Conservation (phyloP, 495 filamentous ascomycete species). For the Talaromyces liani region DNA sequence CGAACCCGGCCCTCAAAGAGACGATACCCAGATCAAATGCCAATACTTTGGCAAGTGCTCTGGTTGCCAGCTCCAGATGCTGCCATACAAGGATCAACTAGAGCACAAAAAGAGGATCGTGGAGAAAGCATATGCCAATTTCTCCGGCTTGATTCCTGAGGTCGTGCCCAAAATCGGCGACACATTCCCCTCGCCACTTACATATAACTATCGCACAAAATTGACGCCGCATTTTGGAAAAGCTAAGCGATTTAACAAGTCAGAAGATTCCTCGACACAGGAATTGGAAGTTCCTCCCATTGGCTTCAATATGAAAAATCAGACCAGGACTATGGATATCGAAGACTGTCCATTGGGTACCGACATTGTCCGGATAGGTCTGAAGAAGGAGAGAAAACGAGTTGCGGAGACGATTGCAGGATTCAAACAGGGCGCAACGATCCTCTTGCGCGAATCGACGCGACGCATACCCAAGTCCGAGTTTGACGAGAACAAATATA, state of each 20-base stretch:
- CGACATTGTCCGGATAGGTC: conserved; percentile 66
- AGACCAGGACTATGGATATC: conserved; percentile 71
- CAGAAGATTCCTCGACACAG: conserved; percentile 24
- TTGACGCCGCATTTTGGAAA: conserved; percentile 91
- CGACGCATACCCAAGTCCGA: conserved; percentile 51
- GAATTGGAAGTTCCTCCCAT: conserved; percentile 61
- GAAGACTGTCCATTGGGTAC: conserved; percentile 97
- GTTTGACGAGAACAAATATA: conserved; percentile 7
- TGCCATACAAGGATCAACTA: conserved; percentile 81
- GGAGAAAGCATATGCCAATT: conserved; percentile 87
- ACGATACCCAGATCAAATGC: conserved; percentile 71
- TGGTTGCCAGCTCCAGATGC: conserved; percentile 96
- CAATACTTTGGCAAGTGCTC: conserved; percentile 81
- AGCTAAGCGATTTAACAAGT: conserved; percentile 30
- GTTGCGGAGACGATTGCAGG: conserved; percentile 60
- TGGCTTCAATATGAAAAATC: conserved; percentile 82
- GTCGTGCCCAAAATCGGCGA: conserved; percentile 68
- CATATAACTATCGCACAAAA: conserved; percentile 94
- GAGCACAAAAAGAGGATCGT: conserved; percentile 77
- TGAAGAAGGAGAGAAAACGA: conserved; percentile 63
- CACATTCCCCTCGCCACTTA: conserved; percentile 80
- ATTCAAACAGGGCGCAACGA: conserved; percentile 76
- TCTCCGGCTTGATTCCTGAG: conserved; percentile 70
- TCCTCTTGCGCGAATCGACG: conserved; percentile 83
- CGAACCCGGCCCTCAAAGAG: conserved; percentile 62